Evolutionary conservation across 148 eudicot species (phyloP), one percentile per base, ranked within the genome.

Genomic region (Chenopodium formosanum): DNA sequence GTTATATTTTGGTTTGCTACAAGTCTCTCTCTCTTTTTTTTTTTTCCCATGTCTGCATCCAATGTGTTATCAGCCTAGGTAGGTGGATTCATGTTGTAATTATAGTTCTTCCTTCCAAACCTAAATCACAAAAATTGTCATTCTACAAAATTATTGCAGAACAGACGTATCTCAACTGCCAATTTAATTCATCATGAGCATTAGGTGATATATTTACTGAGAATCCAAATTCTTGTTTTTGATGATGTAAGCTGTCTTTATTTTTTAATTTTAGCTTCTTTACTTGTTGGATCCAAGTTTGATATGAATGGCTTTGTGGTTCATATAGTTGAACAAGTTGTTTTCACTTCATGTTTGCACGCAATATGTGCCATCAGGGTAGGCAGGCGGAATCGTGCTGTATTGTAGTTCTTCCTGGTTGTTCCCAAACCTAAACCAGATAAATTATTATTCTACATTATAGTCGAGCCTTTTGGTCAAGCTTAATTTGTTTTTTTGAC

Each of bases 261-360:
- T 31, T 65, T 48, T 66, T 29, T 79, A 52, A 34, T 0, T 52
- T 52, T n/a, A 20, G 27, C 74, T 25, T 65, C 65, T 25, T 78
- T 20, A 44, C 16, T 47, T 78, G 23, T 32, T 50, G 9, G 46
- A 69, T 23, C 73, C 31, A 20, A 60, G 65, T 60, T 60, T 7
- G 65, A 60, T 60, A 53, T 60, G 65, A 19, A 60, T 60, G 68
- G 27, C 56, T 79, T 22, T 19, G 32, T 77, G 7, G 27, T 56
- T 37, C 50, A 50, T 10, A 50, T 10, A 60, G 22, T 60, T 22
- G 23, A 40, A 23, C 58, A 44, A 40, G 40, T 23, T 1, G 32
- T 73, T 62, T 77, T 23, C 67, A 14, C 58, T 46, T 17, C 22
- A 11, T 34, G 58, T 77, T 65, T 65, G 70, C 79, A n/a, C 40